phyloP scores from a whole-genome alignment of 2,329 filamentous ascomycete genomes.

The Microdochium bolleyi region DNA sequence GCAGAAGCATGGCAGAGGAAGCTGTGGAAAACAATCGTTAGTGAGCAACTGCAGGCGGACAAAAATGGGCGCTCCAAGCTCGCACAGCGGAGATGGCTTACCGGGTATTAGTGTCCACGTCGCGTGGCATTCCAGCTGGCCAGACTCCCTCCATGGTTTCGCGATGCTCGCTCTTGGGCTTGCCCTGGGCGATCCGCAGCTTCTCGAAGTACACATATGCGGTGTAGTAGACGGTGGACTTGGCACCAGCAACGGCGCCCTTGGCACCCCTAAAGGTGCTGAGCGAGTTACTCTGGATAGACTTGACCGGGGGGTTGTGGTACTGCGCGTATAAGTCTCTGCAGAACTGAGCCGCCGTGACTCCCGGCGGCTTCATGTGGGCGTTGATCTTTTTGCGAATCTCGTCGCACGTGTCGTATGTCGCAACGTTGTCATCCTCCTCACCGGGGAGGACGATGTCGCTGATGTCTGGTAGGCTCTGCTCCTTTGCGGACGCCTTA shows the following conservation, averaged over 20 bases:
- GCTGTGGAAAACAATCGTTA: too few relatives aligned
- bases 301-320: conserved; percentile 19
- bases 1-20: too few relatives aligned
- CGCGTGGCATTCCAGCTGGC: background rate
- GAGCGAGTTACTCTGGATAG: conserved; percentile 30
- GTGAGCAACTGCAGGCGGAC: too few relatives aligned
- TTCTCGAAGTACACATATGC: conserved; percentile 55
- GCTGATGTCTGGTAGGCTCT: conserved; percentile 23
- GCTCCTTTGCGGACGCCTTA: conserved; percentile 3
- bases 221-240: conserved; percentile 39
- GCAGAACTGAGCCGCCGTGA: conserved; percentile 42
- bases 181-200: conserved; percentile 39
- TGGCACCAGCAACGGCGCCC: conserved; percentile 36
- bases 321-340: conserved; percentile 30
- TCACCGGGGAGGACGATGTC: conserved; percentile 34
- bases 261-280: conserved; percentile 39
- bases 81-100: background rate
- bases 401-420: conserved; percentile 52
- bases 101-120: background rate
- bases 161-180: conserved; percentile 41
- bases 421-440: conserved; percentile 28
- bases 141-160: conserved; percentile 35
- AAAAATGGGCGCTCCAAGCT: background rate
- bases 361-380: conserved; percentile 33
- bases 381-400: conserved; percentile 47